A percentile compares a stretch with the other conserved stretches of the same genome.
phyloP scores from a whole-genome alignment of 257 asterid species.

The Marsdenia floribunda region DNA sequence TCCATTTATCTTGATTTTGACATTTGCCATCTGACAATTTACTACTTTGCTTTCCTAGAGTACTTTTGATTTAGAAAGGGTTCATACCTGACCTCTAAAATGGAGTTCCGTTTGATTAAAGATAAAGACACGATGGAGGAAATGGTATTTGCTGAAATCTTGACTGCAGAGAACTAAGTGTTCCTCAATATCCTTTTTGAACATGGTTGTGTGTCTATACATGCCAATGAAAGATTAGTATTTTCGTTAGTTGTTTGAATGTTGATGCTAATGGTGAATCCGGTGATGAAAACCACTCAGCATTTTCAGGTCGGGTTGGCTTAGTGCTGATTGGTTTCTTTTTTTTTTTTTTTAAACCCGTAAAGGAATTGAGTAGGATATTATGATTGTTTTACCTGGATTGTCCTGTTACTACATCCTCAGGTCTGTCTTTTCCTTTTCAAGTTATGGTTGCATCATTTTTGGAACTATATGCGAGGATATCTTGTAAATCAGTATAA shows the following conservation, averaged over 20 bases:
- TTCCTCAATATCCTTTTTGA: background rate
- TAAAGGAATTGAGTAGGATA: background rate
- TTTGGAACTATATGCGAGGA: background rate
- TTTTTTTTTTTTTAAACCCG: background rate
- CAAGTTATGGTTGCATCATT: background rate
- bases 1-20: too few relatives aligned
- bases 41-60: background rate
- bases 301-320: background rate
- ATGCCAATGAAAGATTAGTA: background rate
- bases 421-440: background rate
- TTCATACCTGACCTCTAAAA: background rate
- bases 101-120: background rate
- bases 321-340: background rate
- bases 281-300: background rate
- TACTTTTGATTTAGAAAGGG: background rate
- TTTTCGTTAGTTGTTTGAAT: background rate
- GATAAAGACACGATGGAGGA: too few relatives aligned
- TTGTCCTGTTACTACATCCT: background rate
- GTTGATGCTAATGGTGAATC: background rate
- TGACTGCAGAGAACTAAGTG: background rate
- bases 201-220: background rate
- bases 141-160: background rate
- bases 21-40: background rate
- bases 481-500: background rate
- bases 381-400: background rate